Base-by-base conservation (phyloP, 2,329 filamentous ascomycete species). In the Gliomastix tumulicola region DNA sequence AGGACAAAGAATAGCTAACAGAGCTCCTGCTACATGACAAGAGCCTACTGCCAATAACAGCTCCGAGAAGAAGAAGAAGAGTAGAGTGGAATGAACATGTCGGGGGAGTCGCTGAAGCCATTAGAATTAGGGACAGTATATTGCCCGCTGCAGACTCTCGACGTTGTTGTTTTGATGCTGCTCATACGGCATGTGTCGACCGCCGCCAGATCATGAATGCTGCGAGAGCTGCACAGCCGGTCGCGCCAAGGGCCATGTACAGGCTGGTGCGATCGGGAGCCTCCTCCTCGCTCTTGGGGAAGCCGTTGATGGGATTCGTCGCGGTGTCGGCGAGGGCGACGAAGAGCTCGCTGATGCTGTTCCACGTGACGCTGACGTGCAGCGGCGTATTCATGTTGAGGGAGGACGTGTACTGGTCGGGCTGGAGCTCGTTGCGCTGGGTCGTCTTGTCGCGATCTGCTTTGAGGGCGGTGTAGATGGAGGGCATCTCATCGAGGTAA, bases 391-490 rank as follows among this genome's bases (percentile, higher is more conserved):
- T 81, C 85, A 97, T 94, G 55, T 86, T 89, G 48, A 94, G 67
- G 25, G 75, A 73, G 35, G 82, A 79, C 1, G 89, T 94, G 61
- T 96, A 96, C 44, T 88, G 82, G 55, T 98, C 92, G 2, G 92
- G 92, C 59, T 96, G 90, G 44, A 83, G 66, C 57, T 95, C 88
- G 41, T 85, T 84, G 41, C 92, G 77, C 62, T 98, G 92, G n/a
- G 88, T 96, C 4, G 90, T 94, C 59, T 95, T 94, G 59, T 98
- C 92, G 47, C 84, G 79, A 59, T 98, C 92, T 4, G 92, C 92
- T 61, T 98, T 98, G 41, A 97, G 69, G 0, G 90, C 92, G 2
- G 88, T 87, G 56, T 94, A 98, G 7, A 98, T 82, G 8, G 87
- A 83, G 0, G 92, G 92, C 20, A 98, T 67, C n/a, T 87, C 81